Evolutionary conservation across 805 yeast genomes (phyloP).

Genomic region (Candida alai): DNA sequence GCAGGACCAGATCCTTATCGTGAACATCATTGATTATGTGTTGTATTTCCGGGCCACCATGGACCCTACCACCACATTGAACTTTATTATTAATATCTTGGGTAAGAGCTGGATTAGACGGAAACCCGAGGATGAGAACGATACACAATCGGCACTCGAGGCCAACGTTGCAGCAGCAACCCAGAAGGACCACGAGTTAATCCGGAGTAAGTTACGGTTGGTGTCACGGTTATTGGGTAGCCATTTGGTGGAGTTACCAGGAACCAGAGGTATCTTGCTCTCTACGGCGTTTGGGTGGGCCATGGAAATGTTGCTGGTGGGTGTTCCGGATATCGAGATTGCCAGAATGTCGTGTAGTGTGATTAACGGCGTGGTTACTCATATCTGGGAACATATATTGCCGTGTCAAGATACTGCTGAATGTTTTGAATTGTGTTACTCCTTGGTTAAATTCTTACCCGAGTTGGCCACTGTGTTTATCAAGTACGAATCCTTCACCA

Average conservation of each 20-base stretch:
- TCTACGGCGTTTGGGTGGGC: slow-evolving; percentile 51
- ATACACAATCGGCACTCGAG: no score
- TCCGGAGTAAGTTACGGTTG: slow-evolving; percentile 57
- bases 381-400: slow-evolving; percentile 27
- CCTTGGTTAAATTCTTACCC: slow-evolving; percentile 52
- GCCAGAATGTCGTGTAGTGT: slow-evolving; percentile 62
- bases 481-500: slow-evolving; percentile 48
- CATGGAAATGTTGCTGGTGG: slow-evolving; percentile 51
- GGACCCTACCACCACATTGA: slow-evolving; percentile 37
- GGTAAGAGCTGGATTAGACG: slow-evolving; percentile 53
- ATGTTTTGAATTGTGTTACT: slow-evolving; percentile 40
- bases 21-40: slow-evolving; percentile 59
- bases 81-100: slow-evolving; percentile 42
- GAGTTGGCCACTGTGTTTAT: slow-evolving; percentile 48
- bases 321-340: slow-evolving; percentile 53
- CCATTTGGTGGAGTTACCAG: slow-evolving; percentile 24
- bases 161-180: slow-evolving; percentile 30
- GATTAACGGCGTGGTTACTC: slow-evolving; percentile 46
- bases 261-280: slow-evolving; percentile 37
- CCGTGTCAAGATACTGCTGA: slow-evolving; percentile 23
- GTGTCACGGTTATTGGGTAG: slow-evolving; percentile 52
- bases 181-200: slow-evolving; percentile 48
- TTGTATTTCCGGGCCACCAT: slow-evolving; percentile 40
- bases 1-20: slow-evolving; percentile 59
- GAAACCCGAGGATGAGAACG: no score